Evolutionary conservation across 768 basidiomycete genomes (phyloP), one percentile per base, ranked within the genome.

Genomic region (Ramaria sp.): DNA sequence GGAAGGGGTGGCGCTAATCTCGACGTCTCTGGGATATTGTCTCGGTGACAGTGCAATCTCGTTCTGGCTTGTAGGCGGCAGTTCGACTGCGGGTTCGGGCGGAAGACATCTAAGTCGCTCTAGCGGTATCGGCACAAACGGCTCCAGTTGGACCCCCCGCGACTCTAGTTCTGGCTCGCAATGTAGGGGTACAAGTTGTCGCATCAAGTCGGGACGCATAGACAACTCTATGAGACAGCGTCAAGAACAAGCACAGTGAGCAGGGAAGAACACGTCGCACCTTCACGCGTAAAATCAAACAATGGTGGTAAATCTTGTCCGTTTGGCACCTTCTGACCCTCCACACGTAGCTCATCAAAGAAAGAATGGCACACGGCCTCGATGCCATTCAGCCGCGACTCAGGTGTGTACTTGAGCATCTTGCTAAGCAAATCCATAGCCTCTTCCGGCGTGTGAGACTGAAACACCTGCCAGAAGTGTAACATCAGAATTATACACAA

Each of bases 381-480:
- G 64, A 92, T 79, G 1, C 93, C 88, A 63, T 88, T 91, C 71
- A 95, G 70, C 52, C 96, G 86, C 33, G 90, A 86, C 46, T 86
- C 86, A 7, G 96, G 96, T n/a, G 96, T 99, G 74, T 99, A 98
- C 68, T 98, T 94, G 64, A 99, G 78, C 59, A 99, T 75, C 70
- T 91, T 94, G 17, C 89, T 84, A 60, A 99, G 95, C 57, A 98
- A 75, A 64, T 95, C 89, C 72, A 98, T 97, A 57, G 96, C 93
- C 70, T 98, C 94, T 17, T 86, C 84, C 12, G 94, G 84, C 13
- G 96, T 98, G 64, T 95, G 89, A 49, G 96, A 94, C 64, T 94
- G 86, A 83, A 99, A 99, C 54, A 99, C 96, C 90, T 94, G 67
- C 27, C 27, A 27, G 27, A 27, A 27, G n/a, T 24, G 34, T 37